Percentiles rank a stretch among this genome's conserved stretches.
These are phyloP conservation scores for Circinella minor DNA, from an alignment of 371 early-diverging fungal genomes.

Conservation along the genomic window DNA sequence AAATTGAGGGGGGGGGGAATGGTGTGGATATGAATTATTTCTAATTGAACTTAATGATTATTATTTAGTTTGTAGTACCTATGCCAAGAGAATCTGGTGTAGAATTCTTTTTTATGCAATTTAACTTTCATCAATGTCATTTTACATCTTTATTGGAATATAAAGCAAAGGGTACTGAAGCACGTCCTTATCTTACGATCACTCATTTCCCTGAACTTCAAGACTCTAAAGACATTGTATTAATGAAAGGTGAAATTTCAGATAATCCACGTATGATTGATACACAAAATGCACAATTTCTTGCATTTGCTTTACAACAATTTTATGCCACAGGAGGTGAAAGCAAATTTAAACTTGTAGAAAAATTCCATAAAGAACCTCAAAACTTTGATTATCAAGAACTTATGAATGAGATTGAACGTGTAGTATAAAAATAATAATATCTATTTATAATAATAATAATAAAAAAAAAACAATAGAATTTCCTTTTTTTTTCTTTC, in stretches of 20 bases:
- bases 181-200: constrained; percentile 85
- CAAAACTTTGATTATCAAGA: constrained; percentile 77
- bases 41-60: no score
- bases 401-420: constrained; percentile 70
- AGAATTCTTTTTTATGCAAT: constrained; percentile 89
- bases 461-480: no score
- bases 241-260: constrained; percentile 89
- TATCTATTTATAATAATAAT: neutral
- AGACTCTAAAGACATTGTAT: constrained; percentile 79
- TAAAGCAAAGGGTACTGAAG: constrained; percentile 80
- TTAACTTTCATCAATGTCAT: constrained; percentile 79
- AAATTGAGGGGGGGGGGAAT: no score
- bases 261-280: constrained; percentile 62
- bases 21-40: no score
- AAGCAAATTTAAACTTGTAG: constrained; percentile 69
- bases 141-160: constrained; percentile 92
- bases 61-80: constrained; percentile 88
- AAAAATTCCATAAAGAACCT: constrained; percentile 80
- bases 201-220: constrained; percentile 89
- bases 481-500: neutral
- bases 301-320: constrained; percentile 84
- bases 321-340: constrained; percentile 87
- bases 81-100: constrained; percentile 83
- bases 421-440: constrained; percentile 37
- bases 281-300: constrained; percentile 78